These are phyloP conservation scores for Neurospora sp. DNA, from an alignment of 495 filamentous ascomycete species.

Conservation along the genomic window DNA sequence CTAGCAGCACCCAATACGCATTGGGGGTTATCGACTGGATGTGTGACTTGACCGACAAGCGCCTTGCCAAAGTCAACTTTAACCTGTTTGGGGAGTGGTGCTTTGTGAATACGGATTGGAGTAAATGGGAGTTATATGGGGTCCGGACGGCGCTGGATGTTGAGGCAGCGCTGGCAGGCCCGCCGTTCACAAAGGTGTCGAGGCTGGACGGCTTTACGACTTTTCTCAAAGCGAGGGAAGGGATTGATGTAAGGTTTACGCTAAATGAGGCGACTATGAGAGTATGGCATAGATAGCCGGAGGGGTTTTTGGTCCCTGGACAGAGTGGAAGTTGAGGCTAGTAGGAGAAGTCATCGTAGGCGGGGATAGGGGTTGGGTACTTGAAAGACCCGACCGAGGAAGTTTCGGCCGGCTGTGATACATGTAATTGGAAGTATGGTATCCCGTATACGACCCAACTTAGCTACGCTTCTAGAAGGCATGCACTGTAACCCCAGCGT, in stretches of 20 bases:
- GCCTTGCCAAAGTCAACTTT: not conserved
- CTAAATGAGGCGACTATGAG: not conserved
- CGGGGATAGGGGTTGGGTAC: not conserved
- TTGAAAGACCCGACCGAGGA: not conserved
- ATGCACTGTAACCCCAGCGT: not conserved
- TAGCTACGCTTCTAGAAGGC: not conserved
- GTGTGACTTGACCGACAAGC: not conserved
- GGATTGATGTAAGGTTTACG: not conserved
- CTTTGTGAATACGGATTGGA: not conserved
- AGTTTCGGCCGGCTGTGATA: not conserved
- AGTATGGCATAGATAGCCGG: not conserved
- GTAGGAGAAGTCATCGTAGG: not conserved
- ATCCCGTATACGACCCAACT: not conserved
- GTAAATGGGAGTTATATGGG: not conserved
- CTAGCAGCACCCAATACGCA: not conserved
- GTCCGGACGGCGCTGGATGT: not conserved
- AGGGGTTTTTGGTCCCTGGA: not conserved
- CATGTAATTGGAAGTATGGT: not conserved
- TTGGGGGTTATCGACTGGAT: not conserved
- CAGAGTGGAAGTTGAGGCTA: not conserved
- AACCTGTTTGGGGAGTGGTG: not conserved
- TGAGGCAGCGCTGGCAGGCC: not conserved
- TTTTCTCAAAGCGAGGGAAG: not conserved
- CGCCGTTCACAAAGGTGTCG: not conserved
- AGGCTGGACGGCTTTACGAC: not conserved